Conservation (phyloP, 768 basidiomycete species). For the Suillus paluster region DNA sequence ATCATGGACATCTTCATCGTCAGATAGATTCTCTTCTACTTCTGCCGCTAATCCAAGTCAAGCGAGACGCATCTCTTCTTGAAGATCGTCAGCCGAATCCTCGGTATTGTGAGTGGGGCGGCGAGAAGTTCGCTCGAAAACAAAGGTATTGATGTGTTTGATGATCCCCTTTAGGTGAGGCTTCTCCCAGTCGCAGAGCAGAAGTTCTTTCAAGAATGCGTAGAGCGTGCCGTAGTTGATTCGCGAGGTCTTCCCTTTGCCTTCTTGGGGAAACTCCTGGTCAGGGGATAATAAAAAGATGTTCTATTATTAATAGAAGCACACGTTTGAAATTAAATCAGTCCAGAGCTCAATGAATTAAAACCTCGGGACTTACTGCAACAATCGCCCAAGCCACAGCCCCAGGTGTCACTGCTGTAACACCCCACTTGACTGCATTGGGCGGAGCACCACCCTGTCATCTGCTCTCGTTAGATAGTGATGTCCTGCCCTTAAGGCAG, state of each 20-base stretch:
- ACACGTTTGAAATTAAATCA: neutral
- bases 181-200: slow-evolving; percentile 1
- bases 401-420: slow-evolving; percentile 4
- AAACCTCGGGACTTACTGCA: neutral
- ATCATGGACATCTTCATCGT: neutral
- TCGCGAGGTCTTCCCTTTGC: neutral
- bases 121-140: neutral
- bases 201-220: neutral
- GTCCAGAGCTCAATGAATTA: neutral
- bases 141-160: neutral
- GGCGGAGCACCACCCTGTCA: neutral
- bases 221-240: slow-evolving; percentile 1
- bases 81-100: neutral
- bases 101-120: too few species aligned
- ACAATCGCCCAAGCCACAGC: slow-evolving; percentile 4
- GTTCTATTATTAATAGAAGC: neutral
- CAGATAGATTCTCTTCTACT: neutral
- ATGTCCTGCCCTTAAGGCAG: neutral
- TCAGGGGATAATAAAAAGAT: slow-evolving; percentile 7
- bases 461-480: neutral
- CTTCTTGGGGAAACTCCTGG: slow-evolving; percentile 2
- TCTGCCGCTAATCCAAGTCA: neutral
- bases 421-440: neutral
- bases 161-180: neutral
- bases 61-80: neutral